Conservation (phyloP, 1,284 basidiomycete genomes). For the Trametes versicolor region DNA sequence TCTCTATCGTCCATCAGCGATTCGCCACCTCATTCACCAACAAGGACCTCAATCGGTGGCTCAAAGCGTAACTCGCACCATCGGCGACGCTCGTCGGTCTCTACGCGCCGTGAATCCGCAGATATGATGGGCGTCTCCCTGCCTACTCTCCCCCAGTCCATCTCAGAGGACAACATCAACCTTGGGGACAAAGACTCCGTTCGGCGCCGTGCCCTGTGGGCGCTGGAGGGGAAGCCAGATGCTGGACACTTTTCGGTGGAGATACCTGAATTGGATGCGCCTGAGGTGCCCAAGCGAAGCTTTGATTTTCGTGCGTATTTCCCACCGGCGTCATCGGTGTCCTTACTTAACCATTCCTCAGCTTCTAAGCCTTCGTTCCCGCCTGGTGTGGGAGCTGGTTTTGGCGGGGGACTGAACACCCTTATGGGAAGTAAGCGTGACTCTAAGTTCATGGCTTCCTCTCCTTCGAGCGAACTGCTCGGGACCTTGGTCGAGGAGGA, state of each 20-base stretch:
- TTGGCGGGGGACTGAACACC: slow-evolving; percentile 50
- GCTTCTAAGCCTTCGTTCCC: slow-evolving; percentile 65
- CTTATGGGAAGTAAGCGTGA: slow-evolving; percentile 73
- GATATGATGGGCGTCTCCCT: slow-evolving; percentile 84
- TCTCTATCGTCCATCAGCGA: slow-evolving; percentile 51
- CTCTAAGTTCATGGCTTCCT: slow-evolving; percentile 71
- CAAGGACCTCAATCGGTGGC: slow-evolving; percentile 45
- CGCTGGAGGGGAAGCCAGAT: slow-evolving; percentile 80
- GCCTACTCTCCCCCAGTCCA: slow-evolving; percentile 64
- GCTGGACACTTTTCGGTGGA: slow-evolving; percentile 72
- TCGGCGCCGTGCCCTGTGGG: slow-evolving; percentile 79
- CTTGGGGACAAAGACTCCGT: slow-evolving; percentile 80
- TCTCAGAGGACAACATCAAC: slow-evolving; percentile 71
- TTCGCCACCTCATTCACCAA: slow-evolving; percentile 43
- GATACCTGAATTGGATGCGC: slow-evolving; percentile 76
- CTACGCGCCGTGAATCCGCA: slow-evolving; percentile 83
- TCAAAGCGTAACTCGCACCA: slow-evolving; percentile 81
- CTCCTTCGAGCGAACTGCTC: slow-evolving; percentile 76
- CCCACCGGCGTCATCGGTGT: slow-evolving; percentile 13
- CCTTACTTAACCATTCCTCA: slow-evolving; percentile 30
- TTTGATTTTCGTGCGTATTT: slow-evolving; percentile 70
- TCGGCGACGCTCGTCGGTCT: slow-evolving; percentile 83
- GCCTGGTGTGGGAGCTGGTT: slow-evolving; percentile 54
- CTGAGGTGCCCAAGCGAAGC: slow-evolving; percentile 61
- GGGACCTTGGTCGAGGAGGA: slow-evolving; percentile 83